Percentiles rank a stretch among this genome's conserved stretches.
Conservation (phyloP, 371 early-diverging fungal species). For the Smittium culicis region DNA sequence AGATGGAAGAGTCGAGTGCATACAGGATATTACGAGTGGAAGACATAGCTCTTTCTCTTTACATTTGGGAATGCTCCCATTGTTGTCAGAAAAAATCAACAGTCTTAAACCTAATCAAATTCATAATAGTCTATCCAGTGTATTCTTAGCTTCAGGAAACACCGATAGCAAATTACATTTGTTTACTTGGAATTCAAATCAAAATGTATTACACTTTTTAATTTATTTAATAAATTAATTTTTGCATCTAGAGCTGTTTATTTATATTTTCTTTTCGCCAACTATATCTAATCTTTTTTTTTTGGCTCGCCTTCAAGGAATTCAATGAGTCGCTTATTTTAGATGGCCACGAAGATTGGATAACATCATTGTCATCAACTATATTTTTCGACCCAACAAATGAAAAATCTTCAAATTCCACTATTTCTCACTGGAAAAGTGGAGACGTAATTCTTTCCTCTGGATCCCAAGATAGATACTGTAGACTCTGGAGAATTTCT, state of each 20-base stretch:
- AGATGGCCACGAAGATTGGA: constrained; percentile 88
- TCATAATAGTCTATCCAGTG: neutral
- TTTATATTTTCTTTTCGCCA: neutral
- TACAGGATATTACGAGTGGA: constrained; percentile 56
- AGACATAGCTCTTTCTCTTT: constrained; percentile 53
- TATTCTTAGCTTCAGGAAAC: constrained; percentile 53
- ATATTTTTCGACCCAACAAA: constrained; percentile 34
- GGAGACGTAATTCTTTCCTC: constrained; percentile 78
- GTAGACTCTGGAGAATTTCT: constrained; percentile 62
- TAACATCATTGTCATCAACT: constrained; percentile 62
- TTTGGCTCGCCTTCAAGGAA: constrained; percentile 14
- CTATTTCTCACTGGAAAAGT: constrained; percentile 39
- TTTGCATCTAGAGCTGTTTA: too few species aligned
- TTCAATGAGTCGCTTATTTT: constrained; percentile 51
- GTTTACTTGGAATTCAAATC: constrained; percentile 31
- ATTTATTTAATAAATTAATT: constrained; percentile 7
- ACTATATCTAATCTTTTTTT: neutral
- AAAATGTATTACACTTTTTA: neutral
- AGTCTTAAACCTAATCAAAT: neutral
- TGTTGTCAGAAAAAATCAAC: constrained; percentile 14
- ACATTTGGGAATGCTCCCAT: constrained; percentile 44
- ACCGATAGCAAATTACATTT: constrained; percentile 58
- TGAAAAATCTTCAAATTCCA: constrained; percentile 17
- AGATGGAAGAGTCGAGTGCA: constrained; percentile 37
- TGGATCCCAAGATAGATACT: constrained; percentile 81